Base-by-base conservation (phyloP, 148 eudicot genomes). In the Spergularia marina region DNA sequence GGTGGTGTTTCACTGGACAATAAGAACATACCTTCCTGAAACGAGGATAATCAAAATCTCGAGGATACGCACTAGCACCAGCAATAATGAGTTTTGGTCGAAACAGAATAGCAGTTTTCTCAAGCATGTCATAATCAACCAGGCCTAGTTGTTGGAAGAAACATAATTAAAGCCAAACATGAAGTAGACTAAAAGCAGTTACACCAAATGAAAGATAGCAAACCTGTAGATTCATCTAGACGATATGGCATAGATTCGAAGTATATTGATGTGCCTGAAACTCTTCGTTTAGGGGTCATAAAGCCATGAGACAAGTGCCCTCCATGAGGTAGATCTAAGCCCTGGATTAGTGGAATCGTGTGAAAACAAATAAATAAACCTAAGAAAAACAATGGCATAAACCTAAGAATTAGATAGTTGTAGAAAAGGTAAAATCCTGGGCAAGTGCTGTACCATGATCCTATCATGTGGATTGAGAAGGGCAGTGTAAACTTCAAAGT, bases 11-110 rank as follows among this genome's bases (percentile, higher is more conserved):
- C 8, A 53, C 49, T 44, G 34, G 30, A 56, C 52, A 21, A 6
- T 17, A 25, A 53, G 55, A 30, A 76, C 14, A 41, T 79, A 93
- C 98, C 97, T 89, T 88, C 82, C 98, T 86, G 92, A 94, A 89
- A 61, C 96, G 89, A 77, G 92, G 90, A 86, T 94, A 94, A 78
- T 94, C 97, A 84, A 89, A 91, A 82, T 91, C 97, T 51, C 91
- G 86, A 72, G 98, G 88, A 82, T 94, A 94, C 68, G 98, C 98
- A 90, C 98, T 94, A 68, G 94, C 97, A 78, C 98, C 98, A 79
- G 89, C 97, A 80, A 94, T 91, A 18, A 91, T 91, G 51, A 94
- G 92, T 76, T 94, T 91, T 71, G 97, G 98, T 25, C 97, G 84
- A 72, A 94, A 94, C 12, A 91, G 89, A 54, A 66, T 84, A 18